phyloP scores from a whole-genome alignment of 2,329 filamentous ascomycete species.

The Xylaria sp. region DNA sequence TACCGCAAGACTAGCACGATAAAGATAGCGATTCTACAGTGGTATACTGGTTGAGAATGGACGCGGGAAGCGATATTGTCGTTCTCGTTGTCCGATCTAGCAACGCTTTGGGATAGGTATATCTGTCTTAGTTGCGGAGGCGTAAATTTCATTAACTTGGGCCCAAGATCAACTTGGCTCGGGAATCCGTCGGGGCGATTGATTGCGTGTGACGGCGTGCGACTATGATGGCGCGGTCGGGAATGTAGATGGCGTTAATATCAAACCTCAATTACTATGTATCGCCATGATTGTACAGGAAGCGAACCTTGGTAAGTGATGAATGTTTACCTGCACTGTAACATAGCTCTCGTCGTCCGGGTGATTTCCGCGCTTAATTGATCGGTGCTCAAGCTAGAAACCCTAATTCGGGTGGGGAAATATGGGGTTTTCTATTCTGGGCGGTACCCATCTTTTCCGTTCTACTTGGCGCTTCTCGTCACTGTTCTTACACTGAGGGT shows the following conservation, averaged over 20 bases:
- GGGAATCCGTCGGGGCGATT: not conserved
- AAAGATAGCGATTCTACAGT: conserved; percentile 34
- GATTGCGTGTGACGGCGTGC: not conserved
- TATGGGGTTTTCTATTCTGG: not conserved
- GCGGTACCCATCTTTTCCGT: not conserved
- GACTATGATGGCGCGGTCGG: not conserved
- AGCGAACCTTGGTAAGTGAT: not conserved
- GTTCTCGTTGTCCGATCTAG: not conserved
- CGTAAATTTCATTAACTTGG: conserved; percentile 2
- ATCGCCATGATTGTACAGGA: too few species aligned
- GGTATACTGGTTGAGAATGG: not conserved
- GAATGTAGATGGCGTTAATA: conserved; percentile 14
- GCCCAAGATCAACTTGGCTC: conserved; percentile 3
- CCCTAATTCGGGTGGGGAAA: not conserved
- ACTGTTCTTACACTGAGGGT: not conserved
- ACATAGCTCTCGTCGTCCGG: conserved; percentile 25
- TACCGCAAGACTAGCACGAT: too few species aligned
- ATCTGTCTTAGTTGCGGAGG: not conserved
- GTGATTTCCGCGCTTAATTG: conserved; percentile 17
- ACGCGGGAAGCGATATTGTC: not conserved
- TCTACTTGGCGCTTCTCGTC: not conserved
- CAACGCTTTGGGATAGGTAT: not conserved
- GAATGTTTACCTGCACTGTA: conserved; percentile 24
- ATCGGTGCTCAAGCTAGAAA: not conserved
- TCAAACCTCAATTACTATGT: conserved; percentile 12